A percentile compares a stretch with the other conserved stretches of the same genome.
These are phyloP conservation scores for Harringtonia lauricola DNA, from an alignment of 2,329 filamentous ascomycete species.

Conservation along the genomic window DNA sequence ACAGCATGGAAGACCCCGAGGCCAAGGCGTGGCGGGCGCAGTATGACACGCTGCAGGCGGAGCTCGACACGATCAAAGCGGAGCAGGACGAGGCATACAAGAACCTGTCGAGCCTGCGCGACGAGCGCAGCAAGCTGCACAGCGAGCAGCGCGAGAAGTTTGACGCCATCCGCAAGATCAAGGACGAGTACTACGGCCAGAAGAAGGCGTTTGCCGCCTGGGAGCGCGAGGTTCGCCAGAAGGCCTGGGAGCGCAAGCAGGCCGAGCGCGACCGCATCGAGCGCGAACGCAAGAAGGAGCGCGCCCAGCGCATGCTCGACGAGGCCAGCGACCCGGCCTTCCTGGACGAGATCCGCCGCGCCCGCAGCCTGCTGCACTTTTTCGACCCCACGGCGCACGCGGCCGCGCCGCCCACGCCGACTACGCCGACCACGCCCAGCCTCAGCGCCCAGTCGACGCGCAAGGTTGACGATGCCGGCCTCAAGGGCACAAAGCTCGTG, in stretches of 20 bases:
- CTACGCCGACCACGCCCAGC: constrained; percentile 59
- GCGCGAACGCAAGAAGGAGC: constrained; percentile 64
- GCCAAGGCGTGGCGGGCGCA: constrained; percentile 77
- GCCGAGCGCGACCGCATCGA: constrained; percentile 67
- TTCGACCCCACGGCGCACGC: constrained; percentile 64
- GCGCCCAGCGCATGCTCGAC: constrained; percentile 64
- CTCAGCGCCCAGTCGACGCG: constrained; percentile 71
- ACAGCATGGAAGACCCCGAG: constrained; percentile 83
- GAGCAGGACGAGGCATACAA: constrained; percentile 89
- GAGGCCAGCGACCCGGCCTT: constrained; percentile 82
- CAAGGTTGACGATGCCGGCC: constrained; percentile 70
- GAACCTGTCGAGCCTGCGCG: constrained; percentile 70
- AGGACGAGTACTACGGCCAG: constrained; percentile 76
- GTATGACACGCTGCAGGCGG: constrained; percentile 75
- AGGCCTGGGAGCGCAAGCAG: constrained; percentile 65
- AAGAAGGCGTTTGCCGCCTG: constrained; percentile 75
- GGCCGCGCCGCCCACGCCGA: constrained; percentile 28
- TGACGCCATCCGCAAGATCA: constrained; percentile 68
- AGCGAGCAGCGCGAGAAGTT: constrained; percentile 82
- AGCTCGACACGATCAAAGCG: constrained; percentile 82
- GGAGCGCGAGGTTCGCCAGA: constrained; percentile 72
- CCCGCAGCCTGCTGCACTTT: constrained; percentile 79
- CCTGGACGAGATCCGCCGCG: constrained; percentile 82
- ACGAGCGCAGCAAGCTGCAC: constrained; percentile 76
- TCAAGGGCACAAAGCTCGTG: constrained; percentile 76